Base-by-base conservation (phyloP, 2,329 filamentous ascomycete species). In the Aspergillus jensenii region DNA sequence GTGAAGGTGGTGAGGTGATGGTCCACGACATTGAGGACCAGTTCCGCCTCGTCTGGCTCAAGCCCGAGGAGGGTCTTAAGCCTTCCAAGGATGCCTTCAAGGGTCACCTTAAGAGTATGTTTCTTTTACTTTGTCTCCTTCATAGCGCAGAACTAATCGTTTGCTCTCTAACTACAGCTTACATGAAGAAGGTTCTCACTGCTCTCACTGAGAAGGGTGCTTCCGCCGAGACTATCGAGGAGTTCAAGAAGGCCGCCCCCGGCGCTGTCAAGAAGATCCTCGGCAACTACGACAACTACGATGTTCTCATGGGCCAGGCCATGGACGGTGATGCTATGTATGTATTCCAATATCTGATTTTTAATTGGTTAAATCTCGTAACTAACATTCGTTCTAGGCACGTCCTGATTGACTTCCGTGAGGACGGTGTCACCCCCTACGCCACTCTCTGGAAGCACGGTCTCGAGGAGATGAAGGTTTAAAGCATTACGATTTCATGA, bases 381-480 rank as follows among this genome's bases (percentile, higher is more conserved):
- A 15, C 11, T 58, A 43, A 59, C 50, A 19, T 37, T 25, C 15
- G 31, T 48, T 57, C 51, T 63, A 93, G 90, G 87, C 83, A 96
- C 70, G 83, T 93, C 66, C 90, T 97, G 67, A 89, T 97, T 75
- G 96, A 97, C 86, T 99, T 96, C 87, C 93, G 95, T 71, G 93
- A 96, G 78, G 95, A 98, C 71, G 95, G 95, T 77, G 78, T 89
- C 68, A 98, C 93, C 56, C 95, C 95, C 60, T 99, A 85, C 76
- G 83, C 96, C 71, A 90, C 87, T 67, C 81, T 96, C 82, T 98
- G 93, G 93, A 97, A 98, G 87, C 90, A 97, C 81, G 95, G 93
- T 74, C 80, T 98, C 65, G 82, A 81, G 69, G 88, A 89, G 82
- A 87, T 87, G 84, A 98, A 99, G 90, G 92, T 98, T 69, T 99